These are phyloP conservation scores for Thelonectria olida DNA, from an alignment of 2,329 filamentous ascomycete genomes.

Conservation along the genomic window DNA sequence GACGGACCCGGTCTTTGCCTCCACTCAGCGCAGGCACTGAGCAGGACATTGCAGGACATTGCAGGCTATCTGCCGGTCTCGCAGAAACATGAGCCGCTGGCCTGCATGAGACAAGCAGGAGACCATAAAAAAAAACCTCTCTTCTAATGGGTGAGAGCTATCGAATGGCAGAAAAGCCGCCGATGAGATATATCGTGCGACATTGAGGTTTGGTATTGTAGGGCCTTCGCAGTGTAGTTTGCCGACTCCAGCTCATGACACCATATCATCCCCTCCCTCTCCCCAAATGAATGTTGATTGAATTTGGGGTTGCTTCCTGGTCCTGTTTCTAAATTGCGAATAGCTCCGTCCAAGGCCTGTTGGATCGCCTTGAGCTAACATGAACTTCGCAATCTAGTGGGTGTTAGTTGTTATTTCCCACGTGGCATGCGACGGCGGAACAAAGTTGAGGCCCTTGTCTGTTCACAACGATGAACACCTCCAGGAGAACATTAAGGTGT, in stretches of 20 bases:
- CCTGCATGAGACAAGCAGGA: constrained; percentile 11
- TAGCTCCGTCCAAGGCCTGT: constrained; percentile 7
- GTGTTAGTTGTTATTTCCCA: constrained; percentile 32
- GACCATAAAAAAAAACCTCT: not conserved
- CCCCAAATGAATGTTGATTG: not conserved
- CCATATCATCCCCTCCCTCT: not conserved
- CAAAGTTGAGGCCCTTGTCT: constrained; percentile 26
- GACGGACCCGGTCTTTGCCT: not conserved
- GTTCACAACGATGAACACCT: constrained; percentile 19
- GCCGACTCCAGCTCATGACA: not conserved
- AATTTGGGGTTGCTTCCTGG: not conserved
- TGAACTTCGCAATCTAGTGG: constrained; percentile 21
- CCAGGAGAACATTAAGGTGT: not conserved
- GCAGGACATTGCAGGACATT: not conserved
- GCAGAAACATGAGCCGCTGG: constrained; percentile 21
- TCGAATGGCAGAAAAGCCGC: not conserved
- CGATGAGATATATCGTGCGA: not conserved
- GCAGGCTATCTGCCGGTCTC: constrained; percentile 32
- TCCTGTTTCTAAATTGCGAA: constrained; percentile 11
- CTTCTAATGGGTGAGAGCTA: constrained; percentile 2
- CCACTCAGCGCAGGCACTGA: constrained; percentile 12
- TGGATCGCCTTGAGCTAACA: constrained; percentile 26
- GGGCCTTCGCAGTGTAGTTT: not conserved
- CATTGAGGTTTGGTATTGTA: not conserved
- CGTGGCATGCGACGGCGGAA: constrained; percentile 36